Base-by-base conservation (phyloP, 176 grass and related monocot genomes). In the Oryza longistaminata region DNA sequence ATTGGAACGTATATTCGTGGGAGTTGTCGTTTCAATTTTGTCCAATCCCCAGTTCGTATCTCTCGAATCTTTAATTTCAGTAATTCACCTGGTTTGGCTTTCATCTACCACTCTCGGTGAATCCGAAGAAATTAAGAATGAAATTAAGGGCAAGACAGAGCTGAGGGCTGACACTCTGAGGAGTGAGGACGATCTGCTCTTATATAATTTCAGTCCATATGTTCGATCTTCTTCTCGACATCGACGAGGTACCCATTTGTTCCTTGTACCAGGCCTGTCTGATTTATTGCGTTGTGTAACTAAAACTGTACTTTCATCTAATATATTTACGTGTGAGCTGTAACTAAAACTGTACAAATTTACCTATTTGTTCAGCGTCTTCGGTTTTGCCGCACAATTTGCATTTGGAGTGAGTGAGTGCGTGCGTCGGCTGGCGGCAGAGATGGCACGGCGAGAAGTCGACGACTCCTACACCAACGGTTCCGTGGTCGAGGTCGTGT, bases 401-500 rank as follows among this genome's bases (percentile, higher is more conserved):
- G 52, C 15, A 52, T 52, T 52, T 4, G 29, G 29, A 31, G 29
- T 0, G 0, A 31, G 29, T 31, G 17, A 40, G 52, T 19, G 21
- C 8, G 17, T 33, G 64, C 13, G 19, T 1, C 4, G 1, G 39
- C 39, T 1, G 39, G 39, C 33, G 39, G 35, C 11, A 66, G 52
- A 88, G 84, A 88, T 87, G 86, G 89, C 76, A 9, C 45, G 77
- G 76, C 40, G 86, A 80, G 89, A 88, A 29, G 82, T 85, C 15
- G 77, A 85, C 24, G 35, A 37, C 35, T 37, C 35, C 5, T 79
- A 85, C 70, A 75, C 72, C 25, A 88, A 91, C 14, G 89, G 77
- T 48, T 90, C 88, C 3, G 48, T 84, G 70, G 75, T 85, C 60
- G 86, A 81, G 72, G 24, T 15, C 17, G 17, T 55, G 15, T 80